Conservation (phyloP, 495 filamentous ascomycete species). For the Penicillium robsamsonii region DNA sequence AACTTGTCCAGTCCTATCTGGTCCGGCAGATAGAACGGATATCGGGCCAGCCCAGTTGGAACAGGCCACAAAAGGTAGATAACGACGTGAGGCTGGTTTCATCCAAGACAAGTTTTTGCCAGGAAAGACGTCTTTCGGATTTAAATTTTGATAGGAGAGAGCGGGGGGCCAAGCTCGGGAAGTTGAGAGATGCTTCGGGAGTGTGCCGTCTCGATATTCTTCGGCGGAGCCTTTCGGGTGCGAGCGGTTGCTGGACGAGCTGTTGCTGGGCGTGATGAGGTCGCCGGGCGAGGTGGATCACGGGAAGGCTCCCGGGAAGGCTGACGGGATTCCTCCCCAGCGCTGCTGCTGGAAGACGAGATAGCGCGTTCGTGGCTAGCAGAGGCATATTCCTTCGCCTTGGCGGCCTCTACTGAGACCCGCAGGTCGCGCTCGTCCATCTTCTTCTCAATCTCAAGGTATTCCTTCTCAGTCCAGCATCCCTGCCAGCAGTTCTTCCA, state of each 20-base stretch:
- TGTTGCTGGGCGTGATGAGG: neutral
- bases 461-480: slow-evolving; percentile 85
- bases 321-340: slow-evolving; percentile 25
- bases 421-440: slow-evolving; percentile 47
- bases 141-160: slow-evolving; percentile 65
- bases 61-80: slow-evolving; percentile 1
- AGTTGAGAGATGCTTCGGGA: slow-evolving; percentile 45
- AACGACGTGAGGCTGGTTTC: neutral
- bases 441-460: slow-evolving; percentile 67
- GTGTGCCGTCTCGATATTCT: slow-evolving; percentile 41
- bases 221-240: slow-evolving; percentile 35
- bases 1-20: slow-evolving; percentile 15
- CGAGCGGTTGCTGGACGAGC: slow-evolving; percentile 35
- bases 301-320: neutral
- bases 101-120: neutral
- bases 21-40: slow-evolving; percentile 8
- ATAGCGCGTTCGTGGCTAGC: slow-evolving; percentile 55
- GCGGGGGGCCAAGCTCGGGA: slow-evolving; percentile 68
- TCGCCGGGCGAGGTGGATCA: neutral
- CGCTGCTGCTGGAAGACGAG: slow-evolving; percentile 62
- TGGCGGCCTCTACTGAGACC: slow-evolving; percentile 21
- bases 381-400: slow-evolving; percentile 12
- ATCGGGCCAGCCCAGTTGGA: slow-evolving; percentile 26
- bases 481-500: slow-evolving; percentile 96
- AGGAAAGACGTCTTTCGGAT: slow-evolving; percentile 26